These are phyloP conservation scores for Leavenworthia alabamica DNA, from an alignment of 345 rosid genomes.

Conservation along the genomic window DNA sequence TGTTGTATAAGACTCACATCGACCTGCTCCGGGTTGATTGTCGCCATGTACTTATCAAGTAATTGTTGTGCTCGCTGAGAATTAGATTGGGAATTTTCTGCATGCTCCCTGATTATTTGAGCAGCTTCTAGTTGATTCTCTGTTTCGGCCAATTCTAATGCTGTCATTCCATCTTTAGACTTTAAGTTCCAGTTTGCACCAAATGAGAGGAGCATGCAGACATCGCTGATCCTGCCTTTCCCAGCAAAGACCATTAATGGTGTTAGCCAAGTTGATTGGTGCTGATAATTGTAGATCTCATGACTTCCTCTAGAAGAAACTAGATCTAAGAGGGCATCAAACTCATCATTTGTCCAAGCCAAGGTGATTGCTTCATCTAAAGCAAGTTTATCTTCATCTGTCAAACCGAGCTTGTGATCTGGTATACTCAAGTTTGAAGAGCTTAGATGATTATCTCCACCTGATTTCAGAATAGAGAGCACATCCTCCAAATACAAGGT, in stretches of 20 bases:
- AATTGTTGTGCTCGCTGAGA: slow-evolving; percentile 42
- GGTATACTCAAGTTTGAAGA: slow-evolving; percentile 32
- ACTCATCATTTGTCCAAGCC: slow-evolving; percentile 82
- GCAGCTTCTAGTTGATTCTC: slow-evolving; percentile 66
- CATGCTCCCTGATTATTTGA: slow-evolving; percentile 49
- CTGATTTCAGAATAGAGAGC: slow-evolving; percentile 61
- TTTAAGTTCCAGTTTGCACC: slow-evolving; percentile 58
- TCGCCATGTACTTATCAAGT: slow-evolving; percentile 61
- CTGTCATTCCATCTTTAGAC: slow-evolving; percentile 60
- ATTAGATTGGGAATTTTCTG: slow-evolving; percentile 31
- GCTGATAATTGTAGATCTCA: slow-evolving; percentile 63
- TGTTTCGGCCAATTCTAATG: slow-evolving; percentile 58
- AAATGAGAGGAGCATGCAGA: slow-evolving; percentile 75
- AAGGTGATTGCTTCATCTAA: slow-evolving; percentile 76
- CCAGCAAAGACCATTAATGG: slow-evolving; percentile 89
- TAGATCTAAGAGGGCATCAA: slow-evolving; percentile 66
- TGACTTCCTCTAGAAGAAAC: slow-evolving; percentile 52
- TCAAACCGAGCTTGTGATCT: slow-evolving; percentile 37
- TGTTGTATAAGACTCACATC: slow-evolving; percentile 75
- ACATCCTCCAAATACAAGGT: slow-evolving; percentile 72
- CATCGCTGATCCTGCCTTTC: slow-evolving; percentile 75
- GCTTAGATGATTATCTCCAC: slow-evolving; percentile 49
- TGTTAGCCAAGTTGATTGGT: slow-evolving; percentile 58
- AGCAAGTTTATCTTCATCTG: slow-evolving; percentile 57
- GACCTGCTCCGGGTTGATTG: slow-evolving; percentile 51